phyloP scores from a whole-genome alignment of 2,329 filamentous ascomycete species.

The Arthroderma sp. region DNA sequence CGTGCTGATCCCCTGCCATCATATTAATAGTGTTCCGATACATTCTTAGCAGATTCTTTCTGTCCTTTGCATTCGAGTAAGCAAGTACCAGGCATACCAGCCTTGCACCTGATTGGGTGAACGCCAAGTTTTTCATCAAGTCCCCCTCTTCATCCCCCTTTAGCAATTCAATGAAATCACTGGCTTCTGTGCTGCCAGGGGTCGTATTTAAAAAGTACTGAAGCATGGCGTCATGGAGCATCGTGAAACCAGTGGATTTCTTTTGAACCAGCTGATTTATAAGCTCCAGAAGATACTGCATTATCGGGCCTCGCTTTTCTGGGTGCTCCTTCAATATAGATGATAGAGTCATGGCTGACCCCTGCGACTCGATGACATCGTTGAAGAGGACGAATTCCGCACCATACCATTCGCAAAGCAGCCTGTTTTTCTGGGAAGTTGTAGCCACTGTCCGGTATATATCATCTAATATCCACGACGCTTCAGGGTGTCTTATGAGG shows the following conservation, averaged over 20 bases:
- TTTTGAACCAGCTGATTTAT: constrained; percentile 93
- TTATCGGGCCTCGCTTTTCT: constrained; percentile 74
- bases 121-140: constrained; percentile 86
- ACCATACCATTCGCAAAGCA: constrained; percentile 93
- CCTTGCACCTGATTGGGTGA: constrained; percentile 76
- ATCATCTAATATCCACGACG: constrained; percentile 94
- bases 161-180: constrained; percentile 76
- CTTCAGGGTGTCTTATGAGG: constrained; percentile 90
- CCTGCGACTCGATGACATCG: constrained; percentile 34
- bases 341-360: constrained; percentile 34
- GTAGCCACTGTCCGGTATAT: constrained; percentile 84
- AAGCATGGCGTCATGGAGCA: constrained; percentile 95
- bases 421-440: constrained; percentile 66
- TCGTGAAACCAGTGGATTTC: constrained; percentile 91
- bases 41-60: constrained; percentile 72
- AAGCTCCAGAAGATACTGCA: constrained; percentile 71
- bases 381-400: constrained; percentile 79
- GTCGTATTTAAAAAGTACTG: constrained; percentile 82
- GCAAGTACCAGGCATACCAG: constrained; percentile 72
- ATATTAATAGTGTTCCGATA: constrained; percentile 82
- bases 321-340: constrained; percentile 63
- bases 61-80: constrained; percentile 78
- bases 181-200: constrained; percentile 65
- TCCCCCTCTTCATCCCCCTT: constrained; percentile 88
- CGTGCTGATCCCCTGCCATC: constrained; percentile 69